A percentile compares a stretch with the other conserved stretches of the same genome.
phyloP scores from a whole-genome alignment of 805 yeast genomes.

The Lipomyces lipofer region DNA sequence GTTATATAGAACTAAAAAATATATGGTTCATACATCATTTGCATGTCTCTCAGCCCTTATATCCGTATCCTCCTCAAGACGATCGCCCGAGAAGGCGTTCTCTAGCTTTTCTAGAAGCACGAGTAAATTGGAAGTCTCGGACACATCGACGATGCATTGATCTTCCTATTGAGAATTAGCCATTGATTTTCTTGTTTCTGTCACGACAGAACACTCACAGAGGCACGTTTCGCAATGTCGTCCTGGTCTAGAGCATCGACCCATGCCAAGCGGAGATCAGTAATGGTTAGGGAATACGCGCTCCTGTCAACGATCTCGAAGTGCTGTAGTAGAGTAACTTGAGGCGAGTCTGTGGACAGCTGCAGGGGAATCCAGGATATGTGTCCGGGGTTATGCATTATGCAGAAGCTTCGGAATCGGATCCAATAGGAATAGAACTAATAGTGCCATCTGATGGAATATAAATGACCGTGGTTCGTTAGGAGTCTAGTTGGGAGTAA shows the following conservation, averaged over 20 bases:
- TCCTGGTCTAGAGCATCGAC: conserved; percentile 7
- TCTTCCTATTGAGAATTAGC: conserved; percentile 9
- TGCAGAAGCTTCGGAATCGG: neutral
- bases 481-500: too few species aligned
- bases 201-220: conserved; percentile 6
- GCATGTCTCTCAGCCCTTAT: neutral
- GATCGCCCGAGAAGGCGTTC: neutral
- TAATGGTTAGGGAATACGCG: conserved; percentile 16
- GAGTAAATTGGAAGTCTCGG: conserved; percentile 8
- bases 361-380: conserved; percentile 7
- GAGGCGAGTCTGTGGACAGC: neutral
- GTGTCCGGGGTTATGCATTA: neutral
- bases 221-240: conserved; percentile 14
- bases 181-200: too few species aligned
- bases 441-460: too few species aligned
- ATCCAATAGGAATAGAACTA: neutral
- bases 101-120: conserved; percentile 6
- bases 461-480: too few species aligned
- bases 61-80: neutral
- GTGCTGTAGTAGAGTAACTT: neutral
- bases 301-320: neutral
- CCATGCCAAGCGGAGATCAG: conserved; percentile 25
- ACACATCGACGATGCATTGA: conserved; percentile 18
- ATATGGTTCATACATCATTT: neutral
- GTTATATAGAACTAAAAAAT: neutral